A percentile compares a stretch with the other conserved stretches of the same genome.
Evolutionary conservation across 257 asterid genomes (phyloP).

Genomic region (Gynochthodes officinalis): DNA sequence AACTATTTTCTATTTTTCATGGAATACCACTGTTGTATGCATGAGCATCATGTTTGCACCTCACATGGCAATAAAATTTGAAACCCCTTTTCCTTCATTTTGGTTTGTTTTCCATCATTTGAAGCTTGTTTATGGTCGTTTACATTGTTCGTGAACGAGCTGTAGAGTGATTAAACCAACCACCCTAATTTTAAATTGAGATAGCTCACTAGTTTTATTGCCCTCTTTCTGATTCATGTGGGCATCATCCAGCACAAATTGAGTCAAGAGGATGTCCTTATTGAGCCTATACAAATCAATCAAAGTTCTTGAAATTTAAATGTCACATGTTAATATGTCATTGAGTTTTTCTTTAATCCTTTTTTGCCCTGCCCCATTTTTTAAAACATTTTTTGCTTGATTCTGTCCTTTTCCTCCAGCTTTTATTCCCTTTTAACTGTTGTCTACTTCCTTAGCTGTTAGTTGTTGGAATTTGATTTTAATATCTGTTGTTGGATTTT

Average conservation of each 20-base stretch:
- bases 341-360: background rate
- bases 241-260: background rate
- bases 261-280: background rate
- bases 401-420: background rate
- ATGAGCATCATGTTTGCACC: background rate
- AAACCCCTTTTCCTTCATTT: background rate
- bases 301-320: too few relatives aligned
- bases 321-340: background rate
- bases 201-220: background rate
- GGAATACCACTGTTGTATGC: background rate
- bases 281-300: background rate
- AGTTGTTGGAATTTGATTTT: background rate
- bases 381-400: background rate
- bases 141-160: background rate
- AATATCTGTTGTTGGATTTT: slow-evolving; percentile 18
- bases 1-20: background rate
- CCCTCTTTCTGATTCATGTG: background rate
- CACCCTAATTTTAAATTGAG: background rate
- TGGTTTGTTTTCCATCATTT: background rate
- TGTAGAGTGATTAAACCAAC: background rate
- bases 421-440: background rate
- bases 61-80: background rate
- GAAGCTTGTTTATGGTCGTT: background rate
- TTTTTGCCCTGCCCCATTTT: background rate
- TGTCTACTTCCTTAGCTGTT: background rate